These are phyloP conservation scores for Ceratobasidium papillatum DNA, from an alignment of 1,284 basidiomycete species.

Conservation along the genomic window DNA sequence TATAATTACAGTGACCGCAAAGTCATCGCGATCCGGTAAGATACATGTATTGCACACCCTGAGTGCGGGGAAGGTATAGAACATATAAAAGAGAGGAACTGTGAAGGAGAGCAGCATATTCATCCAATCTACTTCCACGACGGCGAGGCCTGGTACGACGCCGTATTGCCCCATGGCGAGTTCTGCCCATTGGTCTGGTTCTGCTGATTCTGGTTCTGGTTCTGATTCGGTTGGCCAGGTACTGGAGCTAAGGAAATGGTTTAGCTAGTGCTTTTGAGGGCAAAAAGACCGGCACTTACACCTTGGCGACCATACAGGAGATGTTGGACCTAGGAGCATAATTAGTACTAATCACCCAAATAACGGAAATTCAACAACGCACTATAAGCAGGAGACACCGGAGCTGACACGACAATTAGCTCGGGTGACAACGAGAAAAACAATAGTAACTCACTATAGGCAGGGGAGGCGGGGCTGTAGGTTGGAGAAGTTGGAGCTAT, in stretches of 20 bases:
- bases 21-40: conserved; percentile 15
- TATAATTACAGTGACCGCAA: conserved; percentile 6
- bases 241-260: conserved; percentile 17
- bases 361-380: not conserved
- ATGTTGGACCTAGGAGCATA: conserved; percentile 62
- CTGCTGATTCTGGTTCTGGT: conserved; percentile 29
- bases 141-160: conserved; percentile 39
- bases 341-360: conserved; percentile 11
- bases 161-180: conserved; percentile 33
- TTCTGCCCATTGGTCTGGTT: conserved; percentile 40
- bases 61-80: conserved; percentile 29
- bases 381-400: conserved; percentile 84
- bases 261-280: not conserved
- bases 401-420: conserved; percentile 58
- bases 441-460: conserved; percentile 69
- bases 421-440: not conserved
- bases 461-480: conserved; percentile 68
- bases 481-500: conserved; percentile 85
- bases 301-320: conserved; percentile 76
- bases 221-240: conserved; percentile 19
- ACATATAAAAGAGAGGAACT: conserved; percentile 13
- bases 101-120: conserved; percentile 10
- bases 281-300: not conserved
- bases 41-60: conserved; percentile 37
- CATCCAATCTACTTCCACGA: conserved; percentile 41